Conservation (phyloP, 2,329 filamentous ascomycete species). For the Calonectria honghensis region DNA sequence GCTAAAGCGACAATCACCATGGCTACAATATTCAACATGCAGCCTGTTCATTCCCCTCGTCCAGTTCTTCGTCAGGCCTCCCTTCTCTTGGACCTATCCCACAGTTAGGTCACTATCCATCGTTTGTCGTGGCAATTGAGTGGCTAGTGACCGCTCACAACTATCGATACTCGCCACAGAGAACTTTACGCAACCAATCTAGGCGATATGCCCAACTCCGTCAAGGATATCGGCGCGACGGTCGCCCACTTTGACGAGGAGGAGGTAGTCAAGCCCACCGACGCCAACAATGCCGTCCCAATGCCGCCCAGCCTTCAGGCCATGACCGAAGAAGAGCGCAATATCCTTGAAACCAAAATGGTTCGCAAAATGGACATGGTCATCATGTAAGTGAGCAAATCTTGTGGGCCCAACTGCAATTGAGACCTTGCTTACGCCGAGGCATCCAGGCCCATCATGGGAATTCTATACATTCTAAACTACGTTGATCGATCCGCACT, state of each 20-base stretch:
- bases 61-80: neutral
- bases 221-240: conserved; percentile 1
- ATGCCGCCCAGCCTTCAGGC: conserved; percentile 15
- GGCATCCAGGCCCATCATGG: conserved; percentile 42
- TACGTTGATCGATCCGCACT: conserved; percentile 63
- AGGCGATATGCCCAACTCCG: neutral
- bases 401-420: no score
- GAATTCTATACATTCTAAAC: conserved; percentile 63
- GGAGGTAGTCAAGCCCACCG: conserved; percentile 4
- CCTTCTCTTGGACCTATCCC: neutral
- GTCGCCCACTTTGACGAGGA: conserved; percentile 15
- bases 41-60: neutral
- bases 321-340: conserved; percentile 8
- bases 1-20: neutral
- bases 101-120: neutral
- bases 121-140: neutral
- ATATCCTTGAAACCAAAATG: neutral
- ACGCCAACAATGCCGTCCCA: neutral
- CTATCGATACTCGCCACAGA: neutral
- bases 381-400: neutral
- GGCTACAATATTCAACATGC: conserved; percentile 4
- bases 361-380: conserved; percentile 22
- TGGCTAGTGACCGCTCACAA: neutral
- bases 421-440: neutral
- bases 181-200: neutral